These are phyloP conservation scores for Durotheca rogersii DNA, from an alignment of 495 filamentous ascomycete species.

Conservation along the genomic window DNA sequence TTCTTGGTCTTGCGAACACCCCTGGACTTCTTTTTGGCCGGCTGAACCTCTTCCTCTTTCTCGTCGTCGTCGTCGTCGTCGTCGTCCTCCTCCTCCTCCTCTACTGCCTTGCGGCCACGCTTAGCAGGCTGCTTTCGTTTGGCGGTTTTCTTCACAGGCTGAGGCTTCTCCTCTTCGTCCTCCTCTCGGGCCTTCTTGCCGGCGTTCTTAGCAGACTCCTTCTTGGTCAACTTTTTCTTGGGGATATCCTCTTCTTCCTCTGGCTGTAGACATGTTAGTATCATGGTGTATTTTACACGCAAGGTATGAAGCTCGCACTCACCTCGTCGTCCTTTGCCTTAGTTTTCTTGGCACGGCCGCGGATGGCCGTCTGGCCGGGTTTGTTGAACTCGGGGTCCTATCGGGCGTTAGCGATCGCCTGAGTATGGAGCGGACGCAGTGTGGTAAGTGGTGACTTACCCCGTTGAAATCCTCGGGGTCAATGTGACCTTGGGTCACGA, in stretches of 20 bases:
- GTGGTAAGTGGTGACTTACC: constrained; percentile 49
- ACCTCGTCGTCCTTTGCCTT: constrained; percentile 37
- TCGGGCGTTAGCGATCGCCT: constrained; percentile 30
- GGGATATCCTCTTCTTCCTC: constrained; percentile 22
- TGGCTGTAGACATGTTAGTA: constrained; percentile 19
- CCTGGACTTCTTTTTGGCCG: constrained; percentile 13
- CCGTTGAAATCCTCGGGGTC: constrained; percentile 76
- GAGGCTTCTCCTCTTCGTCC: constrained; percentile 34
- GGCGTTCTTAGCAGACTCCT: constrained; percentile 41
- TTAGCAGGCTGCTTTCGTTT: constrained; percentile 23
- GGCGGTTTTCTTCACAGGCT: constrained; percentile 25
- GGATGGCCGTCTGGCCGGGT: constrained; percentile 64
- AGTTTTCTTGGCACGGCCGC: constrained; percentile 49
- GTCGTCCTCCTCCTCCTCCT: constrained; percentile 22
- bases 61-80: constrained; percentile 17
- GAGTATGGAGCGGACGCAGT: neutral
- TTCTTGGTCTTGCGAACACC: constrained; percentile 27
- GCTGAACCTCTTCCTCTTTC: constrained; percentile 17
- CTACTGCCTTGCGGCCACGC: constrained; percentile 36
- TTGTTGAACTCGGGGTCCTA: constrained; percentile 69
- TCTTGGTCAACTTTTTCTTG: constrained; percentile 34
- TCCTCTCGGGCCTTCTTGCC: constrained; percentile 41
- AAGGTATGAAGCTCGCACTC: constrained; percentile 2
- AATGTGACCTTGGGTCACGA: constrained; percentile 69
- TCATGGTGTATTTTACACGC: neutral